Percentiles rank a stretch among this genome's conserved stretches.
These are phyloP conservation scores for Hyaloscypha bicolor DNA, from an alignment of 495 filamentous ascomycete genomes.

Conservation along the genomic window DNA sequence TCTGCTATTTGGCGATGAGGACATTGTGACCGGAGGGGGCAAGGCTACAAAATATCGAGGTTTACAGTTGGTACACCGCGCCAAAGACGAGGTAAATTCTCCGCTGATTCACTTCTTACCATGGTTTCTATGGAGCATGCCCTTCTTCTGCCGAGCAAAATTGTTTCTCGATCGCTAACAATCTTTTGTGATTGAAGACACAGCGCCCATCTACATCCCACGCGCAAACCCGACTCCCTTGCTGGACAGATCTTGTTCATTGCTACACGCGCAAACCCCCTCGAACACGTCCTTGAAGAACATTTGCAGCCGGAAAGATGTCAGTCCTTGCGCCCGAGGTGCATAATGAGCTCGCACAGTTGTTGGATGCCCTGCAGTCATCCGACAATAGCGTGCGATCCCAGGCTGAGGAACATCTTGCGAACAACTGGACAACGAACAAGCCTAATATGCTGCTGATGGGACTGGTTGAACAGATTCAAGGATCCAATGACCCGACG, in stretches of 20 bases:
- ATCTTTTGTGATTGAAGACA: background rate
- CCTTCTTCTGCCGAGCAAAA: background rate
- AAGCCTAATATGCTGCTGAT: constrained; percentile 86
- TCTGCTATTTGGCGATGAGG: background rate
- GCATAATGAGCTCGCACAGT: constrained; percentile 77
- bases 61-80: background rate
- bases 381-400: constrained; percentile 83
- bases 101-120: background rate
- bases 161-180: background rate
- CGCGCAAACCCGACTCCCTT: background rate
- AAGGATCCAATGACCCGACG: constrained; percentile 64
- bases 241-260: background rate
- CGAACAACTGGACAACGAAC: constrained; percentile 80
- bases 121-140: background rate
- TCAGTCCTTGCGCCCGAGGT: constrained; percentile 81
- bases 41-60: background rate
- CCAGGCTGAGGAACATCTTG: constrained; percentile 86
- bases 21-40: background rate
- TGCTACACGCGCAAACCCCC: background rate
- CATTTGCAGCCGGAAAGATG: constrained; percentile 54
- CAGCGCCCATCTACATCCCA: background rate
- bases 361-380: constrained; percentile 85
- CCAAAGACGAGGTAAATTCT: background rate
- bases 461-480: constrained; percentile 91
- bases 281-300: background rate